Evolutionary conservation across 768 basidiomycete species (phyloP).

Genomic region (Trametes cingulata): DNA sequence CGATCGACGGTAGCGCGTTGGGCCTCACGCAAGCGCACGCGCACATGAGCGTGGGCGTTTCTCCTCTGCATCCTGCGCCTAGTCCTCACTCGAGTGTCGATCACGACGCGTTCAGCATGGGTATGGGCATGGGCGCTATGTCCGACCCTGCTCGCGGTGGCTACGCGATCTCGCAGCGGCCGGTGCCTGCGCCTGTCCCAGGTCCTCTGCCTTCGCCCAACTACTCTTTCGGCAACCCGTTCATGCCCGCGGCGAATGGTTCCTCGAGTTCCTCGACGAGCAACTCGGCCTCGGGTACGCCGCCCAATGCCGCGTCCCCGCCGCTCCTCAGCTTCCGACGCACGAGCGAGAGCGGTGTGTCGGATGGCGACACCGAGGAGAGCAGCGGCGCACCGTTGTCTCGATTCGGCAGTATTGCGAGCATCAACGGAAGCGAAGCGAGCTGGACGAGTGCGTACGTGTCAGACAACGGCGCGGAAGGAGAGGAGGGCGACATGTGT

Average conservation of each 20-base stretch:
- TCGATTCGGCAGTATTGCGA: slow-evolving; percentile 29
- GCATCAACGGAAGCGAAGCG: slow-evolving; percentile 30
- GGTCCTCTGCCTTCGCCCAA: slow-evolving; percentile 31
- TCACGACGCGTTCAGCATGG: slow-evolving; percentile 1
- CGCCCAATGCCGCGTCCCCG: slow-evolving; percentile 22
- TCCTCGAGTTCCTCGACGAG: slow-evolving; percentile 10
- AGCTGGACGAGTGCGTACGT: slow-evolving; percentile 32
- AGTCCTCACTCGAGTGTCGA: background rate
- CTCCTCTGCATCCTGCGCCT: slow-evolving; percentile 3
- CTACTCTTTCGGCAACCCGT: slow-evolving; percentile 32
- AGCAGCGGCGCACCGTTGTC: slow-evolving; percentile 26
- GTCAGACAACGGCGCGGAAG: slow-evolving; percentile 26
- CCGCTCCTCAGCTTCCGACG: slow-evolving; percentile 15
- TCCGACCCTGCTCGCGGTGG: background rate
- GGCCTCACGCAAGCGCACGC: slow-evolving; percentile 18
- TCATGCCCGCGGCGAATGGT: slow-evolving; percentile 14
- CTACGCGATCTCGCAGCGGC: slow-evolving; percentile 23
- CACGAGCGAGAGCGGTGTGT: slow-evolving; percentile 17
- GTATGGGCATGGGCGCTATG: background rate
- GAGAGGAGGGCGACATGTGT: slow-evolving; percentile 15
- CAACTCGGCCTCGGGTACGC: slow-evolving; percentile 18
- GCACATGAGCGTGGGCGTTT: slow-evolving; percentile 8
- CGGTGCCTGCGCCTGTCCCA: slow-evolving; percentile 21
- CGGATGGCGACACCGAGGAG: slow-evolving; percentile 25
- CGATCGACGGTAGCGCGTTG: slow-evolving; percentile 17